Conservation (phyloP, 495 filamentous ascomycete species). For the Penicillium bialowiezense region DNA sequence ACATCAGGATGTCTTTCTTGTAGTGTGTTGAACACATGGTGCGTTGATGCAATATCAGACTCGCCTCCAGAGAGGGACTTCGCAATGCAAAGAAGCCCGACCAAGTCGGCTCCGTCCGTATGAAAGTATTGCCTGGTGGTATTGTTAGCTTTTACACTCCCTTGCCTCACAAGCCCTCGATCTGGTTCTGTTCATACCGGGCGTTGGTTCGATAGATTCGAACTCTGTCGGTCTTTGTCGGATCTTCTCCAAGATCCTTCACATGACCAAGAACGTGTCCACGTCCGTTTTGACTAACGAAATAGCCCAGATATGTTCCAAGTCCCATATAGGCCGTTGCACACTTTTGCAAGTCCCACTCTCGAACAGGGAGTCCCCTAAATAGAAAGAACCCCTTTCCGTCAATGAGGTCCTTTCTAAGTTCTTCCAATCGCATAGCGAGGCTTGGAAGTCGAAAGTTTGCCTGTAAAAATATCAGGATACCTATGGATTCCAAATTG, state of each 20-base stretch:
- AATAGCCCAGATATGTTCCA: conserved; percentile 82
- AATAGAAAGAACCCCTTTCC: conserved; percentile 90
- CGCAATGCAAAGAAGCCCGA: conserved; percentile 76
- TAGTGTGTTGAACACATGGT: conserved; percentile 74
- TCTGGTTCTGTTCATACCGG: conserved; percentile 43
- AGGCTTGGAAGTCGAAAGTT: conserved; percentile 65
- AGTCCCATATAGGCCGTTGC: conserved; percentile 89
- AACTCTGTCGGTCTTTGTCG: conserved; percentile 74
- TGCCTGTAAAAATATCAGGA: conserved; percentile 11
- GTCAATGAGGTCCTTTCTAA: conserved; percentile 71
- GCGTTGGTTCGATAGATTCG: conserved; percentile 89
- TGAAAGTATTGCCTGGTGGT: conserved; percentile 67
- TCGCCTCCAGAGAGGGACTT: conserved; percentile 75
- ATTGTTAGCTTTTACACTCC: not conserved
- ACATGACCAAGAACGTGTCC: conserved; percentile 92
- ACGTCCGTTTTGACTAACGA: conserved; percentile 77
- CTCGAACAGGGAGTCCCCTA: conserved; percentile 71
- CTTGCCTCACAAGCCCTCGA: not conserved
- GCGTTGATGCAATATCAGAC: conserved; percentile 71
- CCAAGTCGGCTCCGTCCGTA: conserved; percentile 71
- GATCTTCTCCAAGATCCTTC: conserved; percentile 83
- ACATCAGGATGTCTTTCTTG: conserved; percentile 73
- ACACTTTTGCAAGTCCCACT: conserved; percentile 77
- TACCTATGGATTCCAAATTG: not conserved
- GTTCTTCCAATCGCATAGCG: conserved; percentile 45